Evolutionary conservation across 2,329 filamentous ascomycete genomes (phyloP), one percentile per base, ranked within the genome.

Genomic region (Microthyrium microscopicum): DNA sequence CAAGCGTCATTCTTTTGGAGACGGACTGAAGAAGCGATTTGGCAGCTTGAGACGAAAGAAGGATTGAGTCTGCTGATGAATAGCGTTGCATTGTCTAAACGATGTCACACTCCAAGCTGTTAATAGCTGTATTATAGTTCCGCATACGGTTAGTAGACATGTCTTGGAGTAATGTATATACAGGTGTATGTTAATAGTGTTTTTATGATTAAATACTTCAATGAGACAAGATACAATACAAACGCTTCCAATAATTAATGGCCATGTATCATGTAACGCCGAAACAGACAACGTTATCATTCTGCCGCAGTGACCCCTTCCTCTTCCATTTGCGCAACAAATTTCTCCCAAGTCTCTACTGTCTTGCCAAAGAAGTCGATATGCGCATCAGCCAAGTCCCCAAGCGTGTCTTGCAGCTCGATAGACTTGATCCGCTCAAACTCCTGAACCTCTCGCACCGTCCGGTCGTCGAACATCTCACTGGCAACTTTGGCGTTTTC

Each of bases 381-480:
- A 52, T 98, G 83, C 13, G 81, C 74, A 48, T 87, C 77, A 0
- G 87, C 83, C 31, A 98, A 57, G 3, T 72, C 74, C 3, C 82
- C 83, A 31, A 98, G 66, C 44, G 89, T 85, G 42, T 77, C 70
- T 53, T 82, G 81, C 56, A 98, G 91, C 62, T 98, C 87, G 26
- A 81, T 65, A 25, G 82, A 74, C 64, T 98, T 98, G 64, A 95
- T 95, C 36, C 85, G 71, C 59, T 98, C 89, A 57, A 98, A 98
- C 51, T 94, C 85, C 15, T 70, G 69, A 1, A 94, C 81, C 54
- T 98, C 89, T 47, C 81, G 78, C 27, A 95, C 78, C 2, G 94
- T 87, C 56, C 94, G 84, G 50, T 94, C 85, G 54, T 94, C 89
- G 48, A 98, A 98, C 51, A 83, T 77, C 55, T 95, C 84, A 32